Percentiles rank a stretch among this genome's conserved stretches.
Evolutionary conservation across 352 stramenopile genomes (phyloP).

Genomic region (Blastocystis sp.): DNA sequence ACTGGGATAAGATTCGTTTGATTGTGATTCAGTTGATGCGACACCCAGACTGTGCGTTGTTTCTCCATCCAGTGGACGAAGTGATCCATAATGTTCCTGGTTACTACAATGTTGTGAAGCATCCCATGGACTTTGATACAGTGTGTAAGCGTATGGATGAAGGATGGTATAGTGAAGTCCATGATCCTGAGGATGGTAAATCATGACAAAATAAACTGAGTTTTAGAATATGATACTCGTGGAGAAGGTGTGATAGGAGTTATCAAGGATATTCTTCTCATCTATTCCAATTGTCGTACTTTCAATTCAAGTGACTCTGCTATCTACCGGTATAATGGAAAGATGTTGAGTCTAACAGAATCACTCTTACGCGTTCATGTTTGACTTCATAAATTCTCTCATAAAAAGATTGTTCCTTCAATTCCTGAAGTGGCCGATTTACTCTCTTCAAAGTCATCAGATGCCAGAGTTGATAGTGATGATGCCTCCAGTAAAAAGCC

Average conservation of each 20-base stretch:
- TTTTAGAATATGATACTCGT: not conserved
- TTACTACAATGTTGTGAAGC: slow-evolving; percentile 79
- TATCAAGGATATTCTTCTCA: slow-evolving; percentile 77
- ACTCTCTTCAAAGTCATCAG: not conserved
- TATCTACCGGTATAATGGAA: slow-evolving; percentile 70
- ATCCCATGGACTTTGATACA: slow-evolving; percentile 82
- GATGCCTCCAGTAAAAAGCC: not conserved
- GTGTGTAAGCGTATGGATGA: slow-evolving; percentile 75
- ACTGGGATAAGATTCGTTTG: not conserved
- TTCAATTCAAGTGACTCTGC: slow-evolving; percentile 79
- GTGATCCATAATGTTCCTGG: slow-evolving; percentile 79
- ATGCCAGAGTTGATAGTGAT: not conserved
- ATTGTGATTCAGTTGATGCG: slow-evolving; percentile 43
- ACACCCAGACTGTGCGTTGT: slow-evolving; percentile 75
- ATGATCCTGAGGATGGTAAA: not conserved
- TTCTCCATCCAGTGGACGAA: slow-evolving; percentile 80
- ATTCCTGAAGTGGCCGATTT: slow-evolving; percentile 31
- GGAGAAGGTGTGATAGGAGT: slow-evolving; percentile 78
- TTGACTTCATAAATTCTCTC: not conserved
- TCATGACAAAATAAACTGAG: not conserved
- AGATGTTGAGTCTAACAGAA: slow-evolving; percentile 39
- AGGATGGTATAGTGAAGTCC: slow-evolving; percentile 76
- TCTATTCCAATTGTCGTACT: slow-evolving; percentile 80
- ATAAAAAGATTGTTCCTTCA: not conserved
- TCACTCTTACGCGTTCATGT: not conserved